Evolutionary conservation across 2,329 filamentous ascomycete species (phyloP), one percentile per base, ranked within the genome.

Genomic region (Cryphonectria carpinicola): DNA sequence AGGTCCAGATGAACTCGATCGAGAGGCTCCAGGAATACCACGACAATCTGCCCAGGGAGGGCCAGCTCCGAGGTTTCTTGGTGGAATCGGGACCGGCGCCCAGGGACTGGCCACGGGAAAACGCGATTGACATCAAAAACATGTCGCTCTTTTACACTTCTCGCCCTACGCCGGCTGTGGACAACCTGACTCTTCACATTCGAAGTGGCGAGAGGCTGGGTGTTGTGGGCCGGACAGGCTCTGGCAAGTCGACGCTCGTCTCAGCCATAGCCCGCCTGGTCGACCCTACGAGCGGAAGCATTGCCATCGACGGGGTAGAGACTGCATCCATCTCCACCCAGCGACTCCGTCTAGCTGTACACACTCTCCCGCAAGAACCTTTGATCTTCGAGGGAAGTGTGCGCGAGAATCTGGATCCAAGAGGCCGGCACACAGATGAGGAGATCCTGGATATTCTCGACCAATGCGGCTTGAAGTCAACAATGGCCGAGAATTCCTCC

Each of bases 221-320:
- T 3, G 74, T 80, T 1, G 78, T 80, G 2, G 79, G 79, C 1
- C 74, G 78, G 22, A 81, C 79, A 1, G 79, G 79, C 8, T 77
- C 77, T 0, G 79, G 79, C 1, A 81, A 81, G 65, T 80, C 78
- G 3, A 77, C 79, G 0, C 70, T 81, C 7, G 76, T 76, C 0
- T 74, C 79, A 37, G 75, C 79, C 2, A 74, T 80, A 0, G 76
- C 80, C 39, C 77, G 78, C 1, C 77, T 78, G 64, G 74, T 80
- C 0, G 76, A 79, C 52, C 73, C 76, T 3, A 75, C 74, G 3
- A 58, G 71, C 3, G 79, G 79, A 0, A 68, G 70, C 1, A 77
- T 80, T 11, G 54, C 75, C 28, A 78, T 81, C 11, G 78, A 80
- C 62, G 78, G 77, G 3, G 32, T 79, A 3, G 76, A 79, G 67